Evolutionary conservation across 257 asterid species (phyloP).

Genomic region (Petunia axillaris): DNA sequence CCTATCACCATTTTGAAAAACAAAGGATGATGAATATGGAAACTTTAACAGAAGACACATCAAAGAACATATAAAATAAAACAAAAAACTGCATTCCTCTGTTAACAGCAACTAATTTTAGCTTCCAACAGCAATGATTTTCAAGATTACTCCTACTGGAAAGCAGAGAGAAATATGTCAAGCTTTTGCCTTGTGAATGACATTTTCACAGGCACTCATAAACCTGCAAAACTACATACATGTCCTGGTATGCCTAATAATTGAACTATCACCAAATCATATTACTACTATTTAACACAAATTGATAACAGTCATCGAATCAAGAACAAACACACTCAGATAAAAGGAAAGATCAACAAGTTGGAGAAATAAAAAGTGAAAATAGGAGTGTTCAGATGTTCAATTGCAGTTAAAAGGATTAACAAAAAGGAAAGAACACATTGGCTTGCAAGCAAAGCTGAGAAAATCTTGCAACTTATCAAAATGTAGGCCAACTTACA

Average conservation of each 20-base stretch:
- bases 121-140: slow-evolving; percentile 1
- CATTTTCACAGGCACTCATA: not conserved
- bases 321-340: slow-evolving; percentile 2
- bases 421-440: not conserved
- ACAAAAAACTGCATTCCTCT: not conserved
- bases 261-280: slow-evolving; percentile 16
- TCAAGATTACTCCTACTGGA: not conserved
- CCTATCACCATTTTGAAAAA: slow-evolving; percentile 45
- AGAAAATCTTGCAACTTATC: not conserved
- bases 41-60: slow-evolving; percentile 1
- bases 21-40: not conserved
- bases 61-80: not conserved
- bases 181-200: not conserved
- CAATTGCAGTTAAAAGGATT: not conserved
- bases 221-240: not conserved
- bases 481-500: not conserved
- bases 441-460: not conserved
- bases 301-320: not conserved
- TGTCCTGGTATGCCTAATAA: not conserved
- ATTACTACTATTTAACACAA: not conserved
- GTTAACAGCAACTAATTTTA: not conserved
- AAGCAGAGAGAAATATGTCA: not conserved
- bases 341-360: not conserved
- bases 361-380: not conserved
- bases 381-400: not conserved